Base-by-base conservation (phyloP, 305 asterid species). In the Fraxinus albicans region DNA sequence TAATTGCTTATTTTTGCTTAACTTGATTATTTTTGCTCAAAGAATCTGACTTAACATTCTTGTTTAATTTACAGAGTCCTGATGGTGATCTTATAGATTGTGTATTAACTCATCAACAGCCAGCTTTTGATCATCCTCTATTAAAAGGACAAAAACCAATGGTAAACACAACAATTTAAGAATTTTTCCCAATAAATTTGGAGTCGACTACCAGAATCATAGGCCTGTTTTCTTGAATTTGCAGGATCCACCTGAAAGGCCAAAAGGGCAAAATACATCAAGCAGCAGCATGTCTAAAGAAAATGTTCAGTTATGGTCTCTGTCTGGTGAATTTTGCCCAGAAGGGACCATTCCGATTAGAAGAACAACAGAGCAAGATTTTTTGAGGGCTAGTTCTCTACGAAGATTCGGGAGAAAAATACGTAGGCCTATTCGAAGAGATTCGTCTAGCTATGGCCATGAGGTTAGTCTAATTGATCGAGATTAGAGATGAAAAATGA, bases 101-200 rank as follows among this genome's bases (percentile, higher is more conserved):
- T 79, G 98, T 94, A 13, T 53, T 81, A 81, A 85, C 97, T 80
- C 95, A 94, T 86, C 91, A 90, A 63, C 99, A 95, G 80, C 97
- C 96, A 79, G 97, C 99, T 82, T 94, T 95, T 73, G 99, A 95
- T 87, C 97, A 95, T 78, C 98, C 97, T 76, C 65, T 67, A 29
- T 81, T 95, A 34, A 90, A 82, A 81, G 98, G 97, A 53, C 95
- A 94, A 82, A 91, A 82, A 74, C 98, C 97, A 83, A 33, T 90
- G 97, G 98, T 94, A 50, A 50, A 15, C 60, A 50, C 60, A 50
- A 50, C 6, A 50, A 50, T 50, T 50, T 15, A 50, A 15, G 60
- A 6, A 4, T 50, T 15, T 50, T 15, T 15, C 60, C 15, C 60
- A 4, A 15, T 15, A 15, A 50, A 47, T 47, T 47, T 47, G n/a